Evolutionary conservation across 2,329 filamentous ascomycete species (phyloP).

Genomic region (Phaeosphaeriaceae sp.): DNA sequence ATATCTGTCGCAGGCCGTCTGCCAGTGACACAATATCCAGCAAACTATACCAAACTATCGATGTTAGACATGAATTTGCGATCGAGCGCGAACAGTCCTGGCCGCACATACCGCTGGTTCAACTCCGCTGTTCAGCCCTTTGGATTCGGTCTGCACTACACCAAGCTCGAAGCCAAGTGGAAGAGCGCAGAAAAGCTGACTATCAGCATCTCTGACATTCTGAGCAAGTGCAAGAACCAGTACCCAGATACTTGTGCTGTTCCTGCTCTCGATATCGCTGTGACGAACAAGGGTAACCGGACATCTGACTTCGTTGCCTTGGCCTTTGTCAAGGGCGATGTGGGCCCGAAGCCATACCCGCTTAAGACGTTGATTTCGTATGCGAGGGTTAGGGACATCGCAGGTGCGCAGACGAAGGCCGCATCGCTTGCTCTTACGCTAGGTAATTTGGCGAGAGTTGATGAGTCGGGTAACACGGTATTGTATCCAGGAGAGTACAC

Average conservation of each 20-base stretch:
- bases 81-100: conserved; percentile 54
- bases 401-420: conserved; percentile 36
- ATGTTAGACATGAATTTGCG: conserved; percentile 65
- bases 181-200: background rate
- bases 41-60: conserved; percentile 57
- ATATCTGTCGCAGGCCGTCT: conserved; percentile 60
- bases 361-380: conserved; percentile 62
- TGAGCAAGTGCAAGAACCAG: conserved; percentile 42
- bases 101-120: conserved; percentile 67
- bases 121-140: conserved; percentile 59
- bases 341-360: conserved; percentile 59
- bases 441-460: conserved; percentile 58
- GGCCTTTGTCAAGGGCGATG: conserved; percentile 57
- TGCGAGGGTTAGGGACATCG: conserved; percentile 51
- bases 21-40: conserved; percentile 63
- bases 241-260: conserved; percentile 46
- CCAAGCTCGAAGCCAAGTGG: conserved; percentile 53
- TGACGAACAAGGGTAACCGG: conserved; percentile 57
- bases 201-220: conserved; percentile 45
- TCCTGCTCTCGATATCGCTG: conserved; percentile 44
- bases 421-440: conserved; percentile 54
- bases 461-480: conserved; percentile 58
- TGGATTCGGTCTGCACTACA: conserved; percentile 65
- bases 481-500: conserved; percentile 61
- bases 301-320: conserved; percentile 62